Evolutionary conservation across 2,329 filamentous ascomycete species (phyloP), one percentile per base, ranked within the genome.

Genomic region (Curvularia lunata): DNA sequence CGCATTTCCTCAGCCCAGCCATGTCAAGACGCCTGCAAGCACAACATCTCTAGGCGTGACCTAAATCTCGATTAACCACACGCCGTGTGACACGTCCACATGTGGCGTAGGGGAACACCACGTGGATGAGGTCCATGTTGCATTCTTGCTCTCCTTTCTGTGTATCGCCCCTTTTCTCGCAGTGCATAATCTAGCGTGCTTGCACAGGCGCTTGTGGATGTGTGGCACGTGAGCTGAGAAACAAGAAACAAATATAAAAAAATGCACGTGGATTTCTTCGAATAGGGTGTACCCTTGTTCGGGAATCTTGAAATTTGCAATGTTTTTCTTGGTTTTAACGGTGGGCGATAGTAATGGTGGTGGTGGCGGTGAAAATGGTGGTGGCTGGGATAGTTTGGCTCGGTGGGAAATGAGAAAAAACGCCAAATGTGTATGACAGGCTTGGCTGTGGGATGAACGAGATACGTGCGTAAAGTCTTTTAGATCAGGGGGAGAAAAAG

Each of bases 141-240:
- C 34, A 37, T 16, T 34, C 32, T 37, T 5, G 6, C 6, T 6
- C 5, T 16, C 34, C 16, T 8, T 9, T 30, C 28, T 30, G 28
- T 30, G 28, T 12, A 12, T 12, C 34, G 4, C 34, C 34, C 34
- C 7, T 18, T 18, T 43, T 43, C 57, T 74, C 71, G 72, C 68
- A 64, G 65, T 75, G 73, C 73, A 75, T 75, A 67, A 66, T 64
- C 70, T 74, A 75, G 73, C 56, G 45, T 41, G 10, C 64, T 74
- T 62, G 55, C 64, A 73, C 69, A 47, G 8, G 42, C 66, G 53
- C 60, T 38, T 25, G 38, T 12, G 45, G 57, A 13, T 13, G 38
- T 13, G 40, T 42, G 5, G 23, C 25, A 43, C 41, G 23, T 9
- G 4, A 18, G 13, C 6, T n/a, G 7, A 18, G 5, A 37, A 37